Base-by-base conservation (phyloP, 257 asterid genomes). In the Ilex asprella region DNA sequence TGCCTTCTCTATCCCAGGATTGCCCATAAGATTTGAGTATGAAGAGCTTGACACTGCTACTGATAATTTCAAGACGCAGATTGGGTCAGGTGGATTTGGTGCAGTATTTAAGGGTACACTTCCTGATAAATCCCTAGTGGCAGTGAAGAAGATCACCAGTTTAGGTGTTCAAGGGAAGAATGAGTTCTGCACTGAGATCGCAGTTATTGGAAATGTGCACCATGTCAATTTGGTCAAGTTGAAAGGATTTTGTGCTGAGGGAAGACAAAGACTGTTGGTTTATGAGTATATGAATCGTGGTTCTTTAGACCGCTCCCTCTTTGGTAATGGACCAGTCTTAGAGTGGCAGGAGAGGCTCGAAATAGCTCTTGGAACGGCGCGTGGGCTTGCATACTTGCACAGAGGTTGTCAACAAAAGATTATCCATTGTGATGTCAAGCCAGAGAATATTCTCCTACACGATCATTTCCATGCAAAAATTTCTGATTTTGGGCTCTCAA, bases 41-140 rank as follows among this genome's bases (percentile, higher is more conserved):
- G 75, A 76, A 41, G 88, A 80, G 71, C 83, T 89, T 7, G 71
- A 57, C 54, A 69, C 30, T 31, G 96, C 93, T 4, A 86, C 96
- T 0, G 79, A 75, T 29, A 65, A 68, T 59, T 86, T 88, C 74
- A 79, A 76, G 74, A 69, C 72, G 41, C 68, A 59, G 68, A 78
- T 88, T 30, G 96, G 96, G 31, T 70, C 91, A 0, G 95, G 96
- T 11, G 96, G 95, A 39, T 86, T 82, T 10, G 91, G 96, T 32
- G 74, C 84, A 0, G 91, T 88, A 29, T 86, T 75, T 47, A 86
- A 78, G 76, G 96, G 95, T 39, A 62, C 60, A 21, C 76, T 86
- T 2, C 67, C 77, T 14, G 88, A 82, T 63, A 80, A 77, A 73
- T 46, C 86, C 10, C 65, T 69, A 1, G 80, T 88, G 58, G 96